These are phyloP conservation scores for Coffea humblotiana DNA, from an alignment of 305 asterid species.

Conservation along the genomic window DNA sequence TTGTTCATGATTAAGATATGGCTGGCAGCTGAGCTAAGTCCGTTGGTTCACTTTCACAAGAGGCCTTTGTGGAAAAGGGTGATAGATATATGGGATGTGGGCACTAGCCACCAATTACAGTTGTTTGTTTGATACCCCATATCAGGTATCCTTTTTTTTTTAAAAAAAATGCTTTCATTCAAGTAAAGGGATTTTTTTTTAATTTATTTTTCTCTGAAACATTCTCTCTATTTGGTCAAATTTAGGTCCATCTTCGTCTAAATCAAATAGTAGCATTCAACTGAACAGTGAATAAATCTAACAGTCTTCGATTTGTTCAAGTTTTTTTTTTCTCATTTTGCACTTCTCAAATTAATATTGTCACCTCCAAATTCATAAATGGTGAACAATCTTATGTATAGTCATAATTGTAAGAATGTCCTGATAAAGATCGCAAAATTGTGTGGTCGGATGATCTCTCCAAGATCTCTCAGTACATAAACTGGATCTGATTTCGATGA, in stretches of 20 bases:
- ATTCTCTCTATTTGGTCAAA: conserved; percentile 6
- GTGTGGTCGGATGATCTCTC: neutral
- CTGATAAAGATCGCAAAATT: neutral
- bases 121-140: neutral
- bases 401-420: neutral
- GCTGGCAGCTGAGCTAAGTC: conserved; percentile 19
- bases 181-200: neutral
- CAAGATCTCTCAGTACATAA: neutral
- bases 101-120: conserved; percentile 5
- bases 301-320: neutral
- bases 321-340: neutral
- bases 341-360: too few relatives aligned
- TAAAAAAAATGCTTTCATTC: neutral
- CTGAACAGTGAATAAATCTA: too few relatives aligned
- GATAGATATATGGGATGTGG: conserved; percentile 4
- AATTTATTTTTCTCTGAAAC: neutral
- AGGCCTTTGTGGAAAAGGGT: neutral
- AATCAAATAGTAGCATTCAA: neutral
- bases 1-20: conserved; percentile 19
- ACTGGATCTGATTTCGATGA: too few relatives aligned
- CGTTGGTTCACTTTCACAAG: conserved; percentile 21
- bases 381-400: too few relatives aligned
- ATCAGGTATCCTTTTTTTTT: neutral
- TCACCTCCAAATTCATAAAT: neutral
- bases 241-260: neutral